A percentile compares a stretch with the other conserved stretches of the same genome.
Evolutionary conservation across 352 stramenopile genomes (phyloP).

Genomic region (Thalassiosira mediterranea): DNA sequence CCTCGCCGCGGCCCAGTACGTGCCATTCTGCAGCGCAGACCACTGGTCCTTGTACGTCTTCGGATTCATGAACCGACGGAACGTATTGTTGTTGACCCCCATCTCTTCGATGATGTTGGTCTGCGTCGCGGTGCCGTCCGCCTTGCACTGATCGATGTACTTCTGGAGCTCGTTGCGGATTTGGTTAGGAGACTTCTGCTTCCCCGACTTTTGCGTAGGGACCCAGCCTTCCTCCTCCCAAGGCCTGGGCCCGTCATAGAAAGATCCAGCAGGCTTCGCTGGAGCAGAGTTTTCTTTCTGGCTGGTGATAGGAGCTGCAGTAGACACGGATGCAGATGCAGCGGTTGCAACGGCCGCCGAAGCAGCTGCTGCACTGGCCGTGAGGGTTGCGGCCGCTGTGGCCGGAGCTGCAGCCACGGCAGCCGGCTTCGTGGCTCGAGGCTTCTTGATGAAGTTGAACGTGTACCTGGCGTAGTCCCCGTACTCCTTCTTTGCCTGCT

Average conservation of each 20-base stretch:
- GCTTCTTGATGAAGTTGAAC: slow-evolving; percentile 39
- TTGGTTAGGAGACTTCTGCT: slow-evolving; percentile 38
- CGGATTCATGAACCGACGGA: slow-evolving; percentile 37
- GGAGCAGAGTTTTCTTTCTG: slow-evolving; percentile 7
- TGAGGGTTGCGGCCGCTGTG: background rate
- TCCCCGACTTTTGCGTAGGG: slow-evolving; percentile 14
- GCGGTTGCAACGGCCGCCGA: background rate
- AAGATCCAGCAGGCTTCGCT: slow-evolving; percentile 12
- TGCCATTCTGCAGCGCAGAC: slow-evolving; percentile 30
- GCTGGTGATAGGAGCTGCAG: background rate
- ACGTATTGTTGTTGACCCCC: slow-evolving; percentile 36
- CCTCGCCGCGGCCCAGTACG: slow-evolving; percentile 28
- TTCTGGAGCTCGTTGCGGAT: slow-evolving; percentile 59
- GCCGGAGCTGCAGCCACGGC: slow-evolving; percentile 1
- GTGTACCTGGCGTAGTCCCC: slow-evolving; percentile 19
- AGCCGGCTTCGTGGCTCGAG: slow-evolving; percentile 10
- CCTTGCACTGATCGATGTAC: slow-evolving; percentile 43
- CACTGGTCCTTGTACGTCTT: slow-evolving; percentile 36
- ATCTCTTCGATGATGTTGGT: slow-evolving; percentile 24
- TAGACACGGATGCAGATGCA: background rate
- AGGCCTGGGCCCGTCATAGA: slow-evolving; percentile 45
- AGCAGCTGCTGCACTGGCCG: background rate
- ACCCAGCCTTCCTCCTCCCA: slow-evolving; percentile 57
- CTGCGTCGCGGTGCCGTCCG: slow-evolving; percentile 17
- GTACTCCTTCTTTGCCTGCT: slow-evolving; percentile 17